phyloP scores from a whole-genome alignment of 176 grass and related monocot species.

The Pontederia crassipes region DNA sequence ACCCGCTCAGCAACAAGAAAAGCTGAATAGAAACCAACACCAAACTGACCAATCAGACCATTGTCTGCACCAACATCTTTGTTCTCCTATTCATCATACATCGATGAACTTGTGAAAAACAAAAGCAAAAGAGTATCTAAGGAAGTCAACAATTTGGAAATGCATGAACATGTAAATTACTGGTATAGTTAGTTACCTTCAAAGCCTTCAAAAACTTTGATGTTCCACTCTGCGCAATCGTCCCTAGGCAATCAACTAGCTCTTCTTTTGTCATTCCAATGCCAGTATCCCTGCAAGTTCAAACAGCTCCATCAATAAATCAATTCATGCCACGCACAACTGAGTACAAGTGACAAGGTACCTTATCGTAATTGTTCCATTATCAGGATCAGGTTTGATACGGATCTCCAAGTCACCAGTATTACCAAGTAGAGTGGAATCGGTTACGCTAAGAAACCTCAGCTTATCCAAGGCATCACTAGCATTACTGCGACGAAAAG shows the following conservation, averaged over 20 bases:
- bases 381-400: conserved; percentile 67
- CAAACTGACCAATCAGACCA: conserved; percentile 87
- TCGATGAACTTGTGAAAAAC: too few relatives aligned
- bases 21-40: conserved; percentile 90
- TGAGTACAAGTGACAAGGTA: conserved; percentile 1
- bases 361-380: conserved; percentile 78
- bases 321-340: background rate
- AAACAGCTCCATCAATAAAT: conserved; percentile 8
- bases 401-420: conserved; percentile 73
- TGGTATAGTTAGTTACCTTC: conserved; percentile 35
- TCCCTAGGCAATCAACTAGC: conserved; percentile 93
- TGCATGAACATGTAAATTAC: too few relatives aligned
- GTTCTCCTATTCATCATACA: conserved; percentile 47
- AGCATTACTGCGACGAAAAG: conserved; percentile 47
- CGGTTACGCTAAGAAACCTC: conserved; percentile 82
- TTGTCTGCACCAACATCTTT: conserved; percentile 84
- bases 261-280: conserved; percentile 98
- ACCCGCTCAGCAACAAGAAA: conserved; percentile 84
- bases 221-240: conserved; percentile 93
- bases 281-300: conserved; percentile 65
- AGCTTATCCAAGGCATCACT: conserved; percentile 94
- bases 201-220: conserved; percentile 87
- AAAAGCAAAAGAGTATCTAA: too few relatives aligned
- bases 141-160: too few relatives aligned
- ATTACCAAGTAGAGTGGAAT: conserved; percentile 51